A percentile compares a stretch with the other conserved stretches of the same genome.
These are phyloP conservation scores for Carex scoparia DNA, from an alignment of 176 grass and related monocot genomes.

Conservation along the genomic window DNA sequence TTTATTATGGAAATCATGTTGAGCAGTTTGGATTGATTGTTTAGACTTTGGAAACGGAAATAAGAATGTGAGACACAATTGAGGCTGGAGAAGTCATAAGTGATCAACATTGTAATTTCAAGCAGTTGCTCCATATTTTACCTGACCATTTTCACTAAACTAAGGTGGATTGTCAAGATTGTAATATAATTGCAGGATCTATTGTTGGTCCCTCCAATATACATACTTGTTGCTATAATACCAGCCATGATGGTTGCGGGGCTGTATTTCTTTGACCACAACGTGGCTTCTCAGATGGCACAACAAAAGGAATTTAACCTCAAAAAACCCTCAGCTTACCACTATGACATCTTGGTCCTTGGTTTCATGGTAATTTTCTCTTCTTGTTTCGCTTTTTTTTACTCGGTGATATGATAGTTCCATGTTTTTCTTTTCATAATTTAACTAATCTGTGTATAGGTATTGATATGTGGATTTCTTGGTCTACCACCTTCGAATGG, in stretches of 20 bases:
- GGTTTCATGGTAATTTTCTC: constrained; percentile 50
- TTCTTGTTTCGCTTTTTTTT: neutral
- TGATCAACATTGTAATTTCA: neutral
- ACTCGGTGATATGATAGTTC: neutral
- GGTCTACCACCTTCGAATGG: constrained; percentile 86
- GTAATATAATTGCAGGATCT: constrained; percentile 55
- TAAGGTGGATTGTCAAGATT: neutral
- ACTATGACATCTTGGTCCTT: constrained; percentile 74
- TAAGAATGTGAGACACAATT: too few relatives aligned
- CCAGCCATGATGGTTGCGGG: constrained; percentile 73
- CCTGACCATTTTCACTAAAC: neutral
- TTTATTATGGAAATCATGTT: too few relatives aligned
- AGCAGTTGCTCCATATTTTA: neutral
- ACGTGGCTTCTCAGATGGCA: constrained; percentile 78
- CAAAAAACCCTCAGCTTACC: constrained; percentile 75
- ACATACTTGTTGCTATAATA: constrained; percentile 72
- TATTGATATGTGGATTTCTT: constrained; percentile 74
- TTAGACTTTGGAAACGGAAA: too few relatives aligned
- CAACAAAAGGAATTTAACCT: constrained; percentile 89
- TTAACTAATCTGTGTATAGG: constrained; percentile 31
- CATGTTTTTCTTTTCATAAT: constrained; percentile 6
- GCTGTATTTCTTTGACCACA: constrained; percentile 90
- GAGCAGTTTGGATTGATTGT: too few relatives aligned
- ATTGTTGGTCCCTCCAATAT: constrained; percentile 52
- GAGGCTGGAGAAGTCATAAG: neutral